These are phyloP conservation scores for Penicillium nucicola DNA, from an alignment of 495 filamentous ascomycete genomes.

Conservation along the genomic window DNA sequence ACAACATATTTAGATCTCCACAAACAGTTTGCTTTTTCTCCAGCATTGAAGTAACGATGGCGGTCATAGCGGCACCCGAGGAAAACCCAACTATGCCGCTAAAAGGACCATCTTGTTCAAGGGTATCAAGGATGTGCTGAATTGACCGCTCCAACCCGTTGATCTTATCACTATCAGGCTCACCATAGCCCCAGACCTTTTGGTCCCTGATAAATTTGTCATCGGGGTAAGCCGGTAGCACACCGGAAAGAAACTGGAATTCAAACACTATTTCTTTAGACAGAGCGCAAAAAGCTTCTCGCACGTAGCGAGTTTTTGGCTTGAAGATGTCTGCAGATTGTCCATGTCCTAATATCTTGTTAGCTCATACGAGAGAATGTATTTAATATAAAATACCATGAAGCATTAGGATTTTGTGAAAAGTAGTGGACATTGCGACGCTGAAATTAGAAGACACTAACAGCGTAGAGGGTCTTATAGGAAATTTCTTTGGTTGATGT, in stretches of 20 bases:
- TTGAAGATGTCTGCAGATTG: constrained; percentile 1
- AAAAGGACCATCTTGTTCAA: constrained; percentile 4
- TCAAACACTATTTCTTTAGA: not conserved
- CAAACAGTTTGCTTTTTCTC: not conserved
- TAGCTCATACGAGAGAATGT: not conserved
- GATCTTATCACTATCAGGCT: not conserved
- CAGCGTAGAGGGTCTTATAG: not conserved
- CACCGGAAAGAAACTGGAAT: not conserved
- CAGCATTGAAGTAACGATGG: constrained; percentile 1
- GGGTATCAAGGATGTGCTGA: not conserved
- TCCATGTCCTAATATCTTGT: not conserved
- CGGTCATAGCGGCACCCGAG: constrained; percentile 4
- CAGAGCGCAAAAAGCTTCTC: not conserved
- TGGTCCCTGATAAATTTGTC: not conserved
- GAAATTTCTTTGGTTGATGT: not conserved
- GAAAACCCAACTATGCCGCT: constrained; percentile 5
- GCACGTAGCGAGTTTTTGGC: not conserved
- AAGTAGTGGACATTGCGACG: not conserved
- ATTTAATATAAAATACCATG: not conserved
- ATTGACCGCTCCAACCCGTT: not conserved
- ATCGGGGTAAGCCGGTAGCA: not conserved
- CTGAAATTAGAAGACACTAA: not conserved
- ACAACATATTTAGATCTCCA: not conserved
- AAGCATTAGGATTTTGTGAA: not conserved
- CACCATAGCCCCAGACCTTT: not conserved